A percentile compares a stretch with the other conserved stretches of the same genome.
phyloP scores from a whole-genome alignment of 805 yeast species.

The Sugiyamaella qingdaonensis region DNA sequence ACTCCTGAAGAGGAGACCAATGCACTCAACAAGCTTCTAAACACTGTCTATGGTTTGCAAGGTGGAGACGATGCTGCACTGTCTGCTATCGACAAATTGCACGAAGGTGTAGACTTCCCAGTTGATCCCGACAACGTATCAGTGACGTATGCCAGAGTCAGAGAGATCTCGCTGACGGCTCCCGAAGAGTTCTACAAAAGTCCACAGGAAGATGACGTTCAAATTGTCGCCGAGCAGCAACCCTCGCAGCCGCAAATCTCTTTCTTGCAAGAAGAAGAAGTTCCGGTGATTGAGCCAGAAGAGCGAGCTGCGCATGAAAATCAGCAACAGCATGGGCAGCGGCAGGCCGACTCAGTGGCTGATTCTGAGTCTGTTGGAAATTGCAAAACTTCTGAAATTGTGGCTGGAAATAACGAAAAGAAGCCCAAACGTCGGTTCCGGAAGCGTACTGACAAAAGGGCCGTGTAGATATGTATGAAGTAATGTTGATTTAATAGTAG shows the following conservation, averaged over 20 bases:
- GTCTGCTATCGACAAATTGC: conserved; percentile 29
- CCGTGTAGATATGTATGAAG: conserved; percentile 1
- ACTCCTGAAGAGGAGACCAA: conserved; percentile 22
- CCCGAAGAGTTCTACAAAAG: conserved; percentile 13
- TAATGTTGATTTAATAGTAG: neutral
- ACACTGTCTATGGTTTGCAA: conserved; percentile 24
- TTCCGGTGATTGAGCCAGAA: conserved; percentile 7
- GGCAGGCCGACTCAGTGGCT: neutral
- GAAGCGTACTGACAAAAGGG: neutral
- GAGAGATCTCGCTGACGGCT: conserved; percentile 16
- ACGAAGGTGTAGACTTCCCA: conserved; percentile 25
- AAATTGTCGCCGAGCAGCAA: neutral
- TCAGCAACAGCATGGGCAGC: neutral
- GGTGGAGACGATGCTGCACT: conserved; percentile 32
- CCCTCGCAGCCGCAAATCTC: conserved; percentile 14
- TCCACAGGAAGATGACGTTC: neutral
- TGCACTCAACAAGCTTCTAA: conserved; percentile 31
- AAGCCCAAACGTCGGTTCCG: conserved; percentile 2
- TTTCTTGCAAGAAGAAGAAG: conserved; percentile 21
- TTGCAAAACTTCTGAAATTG: neutral
- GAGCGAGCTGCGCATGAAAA: neutral
- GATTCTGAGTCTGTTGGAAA: neutral
- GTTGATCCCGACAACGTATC: conserved; percentile 22
- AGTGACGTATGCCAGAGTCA: conserved; percentile 17
- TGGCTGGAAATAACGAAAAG: neutral